Base-by-base conservation (phyloP, 129 eudicot genomes). In the Glebionis coronaria region DNA sequence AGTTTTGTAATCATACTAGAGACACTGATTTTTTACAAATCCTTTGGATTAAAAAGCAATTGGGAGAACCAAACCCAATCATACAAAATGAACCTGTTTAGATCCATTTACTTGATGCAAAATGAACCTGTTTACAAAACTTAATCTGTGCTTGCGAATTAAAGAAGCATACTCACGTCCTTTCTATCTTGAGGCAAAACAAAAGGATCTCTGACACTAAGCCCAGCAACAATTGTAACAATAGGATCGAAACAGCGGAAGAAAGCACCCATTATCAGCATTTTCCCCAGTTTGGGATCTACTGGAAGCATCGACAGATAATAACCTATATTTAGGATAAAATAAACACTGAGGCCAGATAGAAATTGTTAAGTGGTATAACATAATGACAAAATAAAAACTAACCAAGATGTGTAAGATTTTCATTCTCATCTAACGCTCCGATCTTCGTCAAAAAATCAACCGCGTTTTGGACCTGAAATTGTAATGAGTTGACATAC, bases 221-320 rank as follows among this genome's bases (percentile, higher is more conserved):
- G 99, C 74, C 95, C 99, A 59, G 99, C 95, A 69, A 90, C 99
- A 78, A 94, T 90, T 13, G 99, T 94, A 73, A 94, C 74, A 71
- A 94, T 78, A 56, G 99, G 99, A 79, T 94, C 99, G 82, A 89
- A 87, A 81, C 99, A 94, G 57, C 90, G 86, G 64, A 89, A 94
- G 68, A 94, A 83, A 60, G 95, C 93, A 63, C 99, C 97, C 93
- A 94, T 89, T 45, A 94, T 85, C 56, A 94, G 83, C 99, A 94
- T 94, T 78, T 90, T 94, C 69, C 99, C 99, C 14, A 94, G 87
- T 81, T 94, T 94, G 46, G 99, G 99, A 73, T 94, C 97, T 76
- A 94, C 79, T 27, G 99, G 99, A 68, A 94, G 99, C 84, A 89
- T 85, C 4, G 95, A 83, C 78, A 94, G 71, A 78, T 80, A 90